Percentiles rank a stretch among this genome's conserved stretches.
These are phyloP conservation scores for Rachicladosporium sp. DNA, from an alignment of 2,329 filamentous ascomycete species.

Conservation along the genomic window DNA sequence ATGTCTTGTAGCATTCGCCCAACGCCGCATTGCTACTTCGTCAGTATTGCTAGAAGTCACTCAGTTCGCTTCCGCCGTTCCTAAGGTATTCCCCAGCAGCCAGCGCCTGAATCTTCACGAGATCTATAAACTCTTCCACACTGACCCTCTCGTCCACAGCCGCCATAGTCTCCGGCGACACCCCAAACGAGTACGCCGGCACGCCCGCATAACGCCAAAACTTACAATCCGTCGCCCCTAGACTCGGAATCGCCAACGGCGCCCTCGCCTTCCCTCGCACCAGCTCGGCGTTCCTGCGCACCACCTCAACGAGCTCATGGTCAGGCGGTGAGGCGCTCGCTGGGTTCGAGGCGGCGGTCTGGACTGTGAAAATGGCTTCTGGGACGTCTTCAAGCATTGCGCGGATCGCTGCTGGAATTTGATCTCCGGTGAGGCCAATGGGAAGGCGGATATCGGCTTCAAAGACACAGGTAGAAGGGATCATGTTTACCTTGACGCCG, in stretches of 20 bases:
- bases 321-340: constrained; percentile 21
- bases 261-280: constrained; percentile 10
- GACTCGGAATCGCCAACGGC: constrained; percentile 24
- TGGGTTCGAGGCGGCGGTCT: constrained; percentile 25
- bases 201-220: constrained; percentile 27
- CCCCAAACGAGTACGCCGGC: constrained; percentile 28
- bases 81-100: constrained; percentile 21
- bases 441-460: constrained; percentile 31
- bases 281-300: constrained; percentile 17
- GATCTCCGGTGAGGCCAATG: constrained; percentile 23
- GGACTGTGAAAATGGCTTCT: constrained; percentile 19
- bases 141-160: constrained; percentile 17
- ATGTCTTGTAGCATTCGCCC: too few relatives aligned
- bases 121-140: constrained; percentile 21
- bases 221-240: constrained; percentile 32
- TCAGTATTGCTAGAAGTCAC: too few relatives aligned
- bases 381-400: constrained; percentile 16
- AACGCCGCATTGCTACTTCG: too few relatives aligned
- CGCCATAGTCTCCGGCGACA: constrained; percentile 20
- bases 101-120: constrained; percentile 20
- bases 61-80: too few relatives aligned
- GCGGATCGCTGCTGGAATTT: too few relatives aligned
- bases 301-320: constrained; percentile 22
- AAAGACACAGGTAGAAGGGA: constrained; percentile 27
- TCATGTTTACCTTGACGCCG: constrained; percentile 32